Evolutionary conservation across 805 yeast species (phyloP).

Genomic region (Starmerella bombi): DNA sequence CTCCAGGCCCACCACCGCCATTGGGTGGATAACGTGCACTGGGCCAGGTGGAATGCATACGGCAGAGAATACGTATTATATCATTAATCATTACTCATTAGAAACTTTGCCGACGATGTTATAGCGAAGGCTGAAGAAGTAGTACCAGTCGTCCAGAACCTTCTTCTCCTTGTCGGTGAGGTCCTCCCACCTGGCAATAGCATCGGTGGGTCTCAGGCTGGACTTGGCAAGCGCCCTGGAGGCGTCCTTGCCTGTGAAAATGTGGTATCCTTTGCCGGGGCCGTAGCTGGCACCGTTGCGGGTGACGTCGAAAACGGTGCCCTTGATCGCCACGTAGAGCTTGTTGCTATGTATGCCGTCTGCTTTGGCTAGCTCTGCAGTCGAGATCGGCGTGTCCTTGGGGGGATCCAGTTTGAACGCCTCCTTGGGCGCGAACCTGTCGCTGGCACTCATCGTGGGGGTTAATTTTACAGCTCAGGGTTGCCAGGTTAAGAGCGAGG

Average conservation of each 20-base stretch:
- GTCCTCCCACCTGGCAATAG: slow-evolving; percentile 28
- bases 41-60: too few relatives aligned
- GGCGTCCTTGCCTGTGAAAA: slow-evolving; percentile 64
- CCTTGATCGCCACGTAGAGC: slow-evolving; percentile 63
- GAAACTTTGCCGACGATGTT: slow-evolving; percentile 32
- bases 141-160: slow-evolving; percentile 62
- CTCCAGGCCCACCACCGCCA: too few relatives aligned
- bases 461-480: background rate
- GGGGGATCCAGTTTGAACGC: slow-evolving; percentile 44
- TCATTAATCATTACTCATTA: background rate
- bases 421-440: slow-evolving; percentile 41
- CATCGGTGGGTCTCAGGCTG: slow-evolving; percentile 42
- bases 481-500: background rate
- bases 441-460: slow-evolving; percentile 17
- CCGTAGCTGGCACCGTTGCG: slow-evolving; percentile 57
- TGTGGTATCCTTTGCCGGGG: slow-evolving; percentile 58
- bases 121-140: slow-evolving; percentile 45
- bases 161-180: slow-evolving; percentile 47
- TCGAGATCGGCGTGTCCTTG: slow-evolving; percentile 33
- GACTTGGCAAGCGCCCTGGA: slow-evolving; percentile 64
- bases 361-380: slow-evolving; percentile 33
- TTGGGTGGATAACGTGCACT: too few relatives aligned
- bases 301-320: slow-evolving; percentile 67
- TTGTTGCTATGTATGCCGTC: slow-evolving; percentile 35
- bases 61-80: too few relatives aligned